A percentile compares a stretch with the other conserved stretches of the same genome.
Conservation (phyloP, 495 filamentous ascomycete genomes). For the Usnea hakonensis region DNA sequence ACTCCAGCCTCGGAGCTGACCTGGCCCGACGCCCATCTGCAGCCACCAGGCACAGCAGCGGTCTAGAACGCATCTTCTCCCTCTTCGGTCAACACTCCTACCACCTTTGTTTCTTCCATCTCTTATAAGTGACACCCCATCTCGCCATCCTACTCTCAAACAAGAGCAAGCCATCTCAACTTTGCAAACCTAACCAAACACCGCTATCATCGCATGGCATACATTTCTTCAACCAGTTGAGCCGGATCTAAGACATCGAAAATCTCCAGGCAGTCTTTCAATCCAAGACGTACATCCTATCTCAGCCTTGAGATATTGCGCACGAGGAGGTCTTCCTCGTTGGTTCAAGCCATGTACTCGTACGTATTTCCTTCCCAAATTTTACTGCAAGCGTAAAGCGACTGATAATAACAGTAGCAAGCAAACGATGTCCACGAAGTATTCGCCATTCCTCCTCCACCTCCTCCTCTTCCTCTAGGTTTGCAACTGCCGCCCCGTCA, state of each 20-base stretch:
- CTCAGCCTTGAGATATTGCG: slow-evolving; percentile 1
- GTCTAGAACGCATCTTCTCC: not conserved
- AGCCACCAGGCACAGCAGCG: not conserved
- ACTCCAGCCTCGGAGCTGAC: not conserved
- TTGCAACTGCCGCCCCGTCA: not conserved
- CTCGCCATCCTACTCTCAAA: not conserved
- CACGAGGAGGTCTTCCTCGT: not conserved
- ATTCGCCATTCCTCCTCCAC: not conserved
- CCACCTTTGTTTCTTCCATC: not conserved
- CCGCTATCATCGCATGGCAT: slow-evolving; percentile 2
- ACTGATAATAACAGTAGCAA: not conserved
- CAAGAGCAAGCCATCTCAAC: not conserved
- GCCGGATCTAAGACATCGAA: not conserved
- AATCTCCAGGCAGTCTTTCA: not conserved
- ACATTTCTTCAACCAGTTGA: slow-evolving; percentile 3
- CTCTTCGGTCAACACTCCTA: not conserved
- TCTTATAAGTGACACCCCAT: not conserved
- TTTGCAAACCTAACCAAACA: not conserved
- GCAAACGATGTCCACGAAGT: not conserved
- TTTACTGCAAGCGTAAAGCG: not conserved
- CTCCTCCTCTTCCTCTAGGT: too few relatives aligned
- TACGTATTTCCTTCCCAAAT: not conserved
- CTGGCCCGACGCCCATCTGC: not conserved
- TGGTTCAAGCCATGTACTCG: not conserved
- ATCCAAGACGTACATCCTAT: slow-evolving; percentile 1